Conservation (phyloP, 2,329 filamentous ascomycete genomes). For the Pseudogymnoascus destructans region DNA sequence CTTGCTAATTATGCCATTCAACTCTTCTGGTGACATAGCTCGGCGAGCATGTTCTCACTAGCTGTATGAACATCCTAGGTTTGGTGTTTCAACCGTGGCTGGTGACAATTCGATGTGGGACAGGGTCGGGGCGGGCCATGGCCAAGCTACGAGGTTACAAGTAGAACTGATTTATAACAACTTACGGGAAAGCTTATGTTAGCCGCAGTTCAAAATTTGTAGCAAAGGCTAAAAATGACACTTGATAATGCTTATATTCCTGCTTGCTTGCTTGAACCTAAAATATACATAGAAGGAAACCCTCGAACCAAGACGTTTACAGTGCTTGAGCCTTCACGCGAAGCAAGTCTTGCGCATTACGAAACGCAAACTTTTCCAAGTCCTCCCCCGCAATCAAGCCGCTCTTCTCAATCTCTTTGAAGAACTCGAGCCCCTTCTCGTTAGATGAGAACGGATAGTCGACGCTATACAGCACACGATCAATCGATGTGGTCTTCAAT, state of each 20-base stretch:
- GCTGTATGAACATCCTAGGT: slow-evolving; percentile 10
- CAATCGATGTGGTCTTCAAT: slow-evolving; percentile 33
- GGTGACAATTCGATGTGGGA: too few relatives aligned
- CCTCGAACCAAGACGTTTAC: not conserved
- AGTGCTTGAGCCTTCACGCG: slow-evolving; percentile 20
- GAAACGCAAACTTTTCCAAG: slow-evolving; percentile 35
- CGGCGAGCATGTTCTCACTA: slow-evolving; percentile 13
- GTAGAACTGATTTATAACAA: not conserved
- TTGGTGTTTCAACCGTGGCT: not conserved
- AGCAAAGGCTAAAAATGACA: not conserved
- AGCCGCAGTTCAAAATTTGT: not conserved
- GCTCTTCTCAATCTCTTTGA: slow-evolving; percentile 36
- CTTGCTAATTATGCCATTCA: slow-evolving; percentile 8
- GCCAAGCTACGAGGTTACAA: not conserved
- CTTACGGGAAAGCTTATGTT: not conserved
- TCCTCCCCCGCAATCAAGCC: slow-evolving; percentile 36
- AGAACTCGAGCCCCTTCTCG: slow-evolving; percentile 34
- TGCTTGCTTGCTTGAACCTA: not conserved
- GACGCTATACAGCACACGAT: slow-evolving; percentile 41
- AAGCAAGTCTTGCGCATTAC: slow-evolving; percentile 38
- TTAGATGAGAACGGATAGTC: slow-evolving; percentile 44
- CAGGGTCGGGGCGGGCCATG: too few relatives aligned
- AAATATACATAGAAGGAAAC: not conserved
- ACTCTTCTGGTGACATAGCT: slow-evolving; percentile 11
- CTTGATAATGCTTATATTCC: not conserved